Evolutionary conservation across 2,329 filamentous ascomycete species (phyloP).

Genomic region (Fusarium metavorans): DNA sequence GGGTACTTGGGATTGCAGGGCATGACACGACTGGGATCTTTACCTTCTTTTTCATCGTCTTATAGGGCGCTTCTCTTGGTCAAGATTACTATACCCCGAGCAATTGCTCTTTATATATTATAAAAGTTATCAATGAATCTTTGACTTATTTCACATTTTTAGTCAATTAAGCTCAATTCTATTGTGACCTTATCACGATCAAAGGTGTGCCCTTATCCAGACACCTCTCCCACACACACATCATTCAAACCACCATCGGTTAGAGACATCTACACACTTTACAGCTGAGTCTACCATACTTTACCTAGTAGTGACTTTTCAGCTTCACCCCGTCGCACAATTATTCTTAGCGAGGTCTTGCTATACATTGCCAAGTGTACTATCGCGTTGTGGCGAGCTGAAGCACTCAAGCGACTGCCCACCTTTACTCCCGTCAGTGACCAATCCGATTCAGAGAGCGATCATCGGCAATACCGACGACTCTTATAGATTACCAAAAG

Average conservation of each 20-base stretch:
- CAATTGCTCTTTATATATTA: constrained; percentile 23
- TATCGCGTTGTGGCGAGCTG: constrained; percentile 1
- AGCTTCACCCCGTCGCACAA: background rate
- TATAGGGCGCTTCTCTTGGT: constrained; percentile 55
- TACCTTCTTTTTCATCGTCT: constrained; percentile 17
- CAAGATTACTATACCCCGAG: constrained; percentile 58
- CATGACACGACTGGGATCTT: background rate
- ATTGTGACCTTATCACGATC: background rate
- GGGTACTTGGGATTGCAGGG: constrained; percentile 31
- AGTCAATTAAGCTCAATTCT: background rate
- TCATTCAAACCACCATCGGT: background rate
- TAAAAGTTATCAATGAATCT: constrained; percentile 14
- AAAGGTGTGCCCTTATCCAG: background rate
- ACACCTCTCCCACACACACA: background rate
- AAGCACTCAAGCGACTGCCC: background rate
- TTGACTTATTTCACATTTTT: background rate
- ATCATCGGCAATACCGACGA: background rate
- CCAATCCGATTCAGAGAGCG: background rate
- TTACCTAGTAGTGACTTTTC: background rate
- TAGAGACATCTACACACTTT: background rate
- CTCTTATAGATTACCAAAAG: background rate
- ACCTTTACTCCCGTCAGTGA: background rate
- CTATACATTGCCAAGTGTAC: background rate
- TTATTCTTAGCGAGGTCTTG: background rate
- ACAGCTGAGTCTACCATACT: background rate